Percentiles rank a stretch among this genome's conserved stretches.
These are phyloP conservation scores for Hypoxylon sp. DNA, from an alignment of 2,329 filamentous ascomycete genomes.

Conservation along the genomic window DNA sequence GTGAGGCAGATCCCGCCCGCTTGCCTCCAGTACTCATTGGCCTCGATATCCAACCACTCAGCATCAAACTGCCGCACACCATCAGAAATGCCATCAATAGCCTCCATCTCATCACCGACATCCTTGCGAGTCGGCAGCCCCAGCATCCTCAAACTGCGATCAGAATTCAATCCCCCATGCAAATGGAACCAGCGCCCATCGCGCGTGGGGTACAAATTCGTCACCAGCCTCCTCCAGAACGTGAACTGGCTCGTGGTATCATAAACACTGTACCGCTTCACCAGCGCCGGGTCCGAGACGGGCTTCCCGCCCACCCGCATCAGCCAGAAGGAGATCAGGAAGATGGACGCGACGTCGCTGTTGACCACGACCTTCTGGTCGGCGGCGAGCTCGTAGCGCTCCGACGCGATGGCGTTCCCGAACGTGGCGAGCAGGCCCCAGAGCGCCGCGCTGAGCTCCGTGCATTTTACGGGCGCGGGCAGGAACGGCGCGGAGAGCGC, in stretches of 20 bases:
- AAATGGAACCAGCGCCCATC: slow-evolving; percentile 57
- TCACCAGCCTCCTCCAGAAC: slow-evolving; percentile 54
- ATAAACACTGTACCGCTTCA: slow-evolving; percentile 46
- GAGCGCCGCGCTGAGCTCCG: slow-evolving; percentile 52
- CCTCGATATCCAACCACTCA: slow-evolving; percentile 51
- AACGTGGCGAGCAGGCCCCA: slow-evolving; percentile 53
- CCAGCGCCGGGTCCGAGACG: slow-evolving; percentile 44
- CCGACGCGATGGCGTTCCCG: slow-evolving; percentile 49
- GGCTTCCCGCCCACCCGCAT: slow-evolving; percentile 47
- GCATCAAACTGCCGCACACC: slow-evolving; percentile 50
- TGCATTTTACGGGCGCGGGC: slow-evolving; percentile 52
- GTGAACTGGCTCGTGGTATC: slow-evolving; percentile 48
- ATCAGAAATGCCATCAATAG: slow-evolving; percentile 48
- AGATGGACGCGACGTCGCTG: slow-evolving; percentile 52
- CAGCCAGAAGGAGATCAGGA: slow-evolving; percentile 52
- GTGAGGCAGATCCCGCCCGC: slow-evolving; percentile 55
- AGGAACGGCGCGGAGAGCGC: slow-evolving; percentile 49
- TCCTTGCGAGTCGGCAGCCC: slow-evolving; percentile 51
- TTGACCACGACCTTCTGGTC: slow-evolving; percentile 49
- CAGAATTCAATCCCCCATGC: slow-evolving; percentile 55
- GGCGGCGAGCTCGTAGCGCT: slow-evolving; percentile 42
- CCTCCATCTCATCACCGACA: slow-evolving; percentile 52
- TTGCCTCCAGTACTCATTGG: slow-evolving; percentile 55
- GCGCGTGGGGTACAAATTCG: slow-evolving; percentile 56
- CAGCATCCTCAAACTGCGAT: slow-evolving; percentile 53